Conservation (phyloP, 2,329 filamentous ascomycete species). For the Colletotrichum abscissum region DNA sequence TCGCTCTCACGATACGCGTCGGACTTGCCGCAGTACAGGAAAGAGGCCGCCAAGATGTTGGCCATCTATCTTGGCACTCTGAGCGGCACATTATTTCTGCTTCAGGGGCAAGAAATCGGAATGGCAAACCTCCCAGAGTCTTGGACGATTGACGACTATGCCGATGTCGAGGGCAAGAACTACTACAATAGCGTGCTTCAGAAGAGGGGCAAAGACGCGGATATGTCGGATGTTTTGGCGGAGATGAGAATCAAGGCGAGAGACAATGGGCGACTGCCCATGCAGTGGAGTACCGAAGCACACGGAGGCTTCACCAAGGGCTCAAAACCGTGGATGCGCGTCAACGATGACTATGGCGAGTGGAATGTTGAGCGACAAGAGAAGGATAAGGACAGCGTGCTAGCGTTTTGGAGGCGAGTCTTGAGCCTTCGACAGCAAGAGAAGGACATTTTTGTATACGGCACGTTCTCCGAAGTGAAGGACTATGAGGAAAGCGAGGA, state of each 20-base stretch:
- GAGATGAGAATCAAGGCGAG: slow-evolving; percentile 45
- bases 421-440: neutral
- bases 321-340: slow-evolving; percentile 41
- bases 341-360: slow-evolving; percentile 39
- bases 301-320: slow-evolving; percentile 56
- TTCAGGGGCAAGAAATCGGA: slow-evolving; percentile 64
- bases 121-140: slow-evolving; percentile 57
- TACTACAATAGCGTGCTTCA: slow-evolving; percentile 44
- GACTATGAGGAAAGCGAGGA: neutral
- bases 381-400: neutral
- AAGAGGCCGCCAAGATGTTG: neutral
- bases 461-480: neutral
- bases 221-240: neutral
- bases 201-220: neutral
- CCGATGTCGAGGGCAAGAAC: slow-evolving; percentile 56
- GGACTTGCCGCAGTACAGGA: neutral
- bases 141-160: slow-evolving; percentile 55
- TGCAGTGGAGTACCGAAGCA: slow-evolving; percentile 61
- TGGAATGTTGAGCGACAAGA: neutral
- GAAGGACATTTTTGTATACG: neutral
- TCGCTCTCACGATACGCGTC: slow-evolving; percentile 56
- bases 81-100: slow-evolving; percentile 59
- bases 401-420: neutral
- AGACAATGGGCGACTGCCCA: slow-evolving; percentile 41
- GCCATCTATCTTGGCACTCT: slow-evolving; percentile 39